Evolutionary conservation across 768 basidiomycete species (phyloP).

Genomic region (Xerocomus potaroensis): DNA sequence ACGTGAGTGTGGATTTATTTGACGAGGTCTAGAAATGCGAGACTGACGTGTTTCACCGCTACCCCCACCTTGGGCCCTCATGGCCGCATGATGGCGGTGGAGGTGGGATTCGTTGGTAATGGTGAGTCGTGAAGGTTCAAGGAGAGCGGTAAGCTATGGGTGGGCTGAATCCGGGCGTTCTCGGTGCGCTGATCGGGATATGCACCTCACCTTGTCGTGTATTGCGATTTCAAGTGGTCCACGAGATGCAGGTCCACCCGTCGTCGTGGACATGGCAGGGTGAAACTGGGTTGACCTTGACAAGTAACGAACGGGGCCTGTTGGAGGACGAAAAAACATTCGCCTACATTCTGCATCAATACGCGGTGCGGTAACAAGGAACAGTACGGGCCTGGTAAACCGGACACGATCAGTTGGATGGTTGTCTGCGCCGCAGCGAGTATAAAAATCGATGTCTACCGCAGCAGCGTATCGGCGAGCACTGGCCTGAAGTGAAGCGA

Average conservation of each 20-base stretch:
- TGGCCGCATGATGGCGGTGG: slow-evolving; percentile 80
- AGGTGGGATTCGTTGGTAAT: slow-evolving; percentile 82
- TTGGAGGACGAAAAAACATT: slow-evolving; percentile 25
- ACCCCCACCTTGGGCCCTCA: slow-evolving; percentile 64
- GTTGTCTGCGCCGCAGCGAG: no score
- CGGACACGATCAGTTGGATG: no score
- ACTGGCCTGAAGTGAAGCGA: no score
- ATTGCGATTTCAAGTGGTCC: slow-evolving; percentile 62
- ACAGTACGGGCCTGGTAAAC: slow-evolving; percentile 13
- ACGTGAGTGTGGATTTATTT: slow-evolving; percentile 21
- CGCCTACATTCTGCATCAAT: slow-evolving; percentile 20
- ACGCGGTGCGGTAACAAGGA: slow-evolving; percentile 16
- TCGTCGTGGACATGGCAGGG: slow-evolving; percentile 28
- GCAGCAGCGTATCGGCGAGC: no score
- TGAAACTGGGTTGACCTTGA: slow-evolving; percentile 16
- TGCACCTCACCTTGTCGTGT: slow-evolving; percentile 46
- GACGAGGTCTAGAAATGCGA: slow-evolving; percentile 11
- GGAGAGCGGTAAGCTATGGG: slow-evolving; percentile 53
- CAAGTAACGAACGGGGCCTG: slow-evolving; percentile 20
- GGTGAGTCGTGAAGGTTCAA: slow-evolving; percentile 58
- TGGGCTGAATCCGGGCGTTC: slow-evolving; percentile 19
- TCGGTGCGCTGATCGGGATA: slow-evolving; percentile 21
- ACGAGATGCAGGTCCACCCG: slow-evolving; percentile 23
- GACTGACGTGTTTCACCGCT: slow-evolving; percentile 80
- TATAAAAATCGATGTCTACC: no score